Evolutionary conservation across 306 rosid genomes (phyloP), one percentile per base, ranked within the genome.

Genomic region (Rosa persica): DNA sequence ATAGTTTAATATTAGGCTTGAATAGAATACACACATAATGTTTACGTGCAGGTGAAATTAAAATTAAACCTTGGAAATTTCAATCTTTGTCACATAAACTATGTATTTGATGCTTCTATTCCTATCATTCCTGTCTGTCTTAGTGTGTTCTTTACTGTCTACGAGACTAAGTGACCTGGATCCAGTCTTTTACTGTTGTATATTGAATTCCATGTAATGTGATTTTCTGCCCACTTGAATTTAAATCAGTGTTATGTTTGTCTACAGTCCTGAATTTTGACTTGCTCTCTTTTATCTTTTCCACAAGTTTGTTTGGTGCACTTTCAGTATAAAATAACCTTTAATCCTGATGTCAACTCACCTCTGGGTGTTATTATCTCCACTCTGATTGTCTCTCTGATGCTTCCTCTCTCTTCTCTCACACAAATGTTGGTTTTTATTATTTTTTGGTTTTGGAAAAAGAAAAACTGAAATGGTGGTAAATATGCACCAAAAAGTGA

Each of bases 111-210:
- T 86, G 88, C 93, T 90, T 92, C 90, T 80, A 89, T 93, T 92
- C 89, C 76, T 66, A 22, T 84, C 82, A 11, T 85, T 78, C 46
- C 69, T 78, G 46, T 72, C 81, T 11, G 44, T 69, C 67, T 38
- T 44, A 15, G 10, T 48, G 42, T 73, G 72, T 83, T 81, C 62
- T 85, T 86, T 87, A 62, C 85, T 73, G 38, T 78, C 73, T 43
- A 79, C 87, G 85, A 89, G 93, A 82, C 85, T 51, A 54, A 72
- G 74, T 87, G 90, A 87, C 88, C 96, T 91, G 92, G 93, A 91
- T 93, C 91, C 90, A 87, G 85, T 88, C 77, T 76, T 84, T 38
- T 80, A 69, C 71, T 62, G 70, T 86, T 73, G 48, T 74, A 66
- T 83, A 77, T 72, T 71, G 70, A 71, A 47, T 20, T 73, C 60